Evolutionary conservation across 345 rosid species (phyloP), one percentile per base, ranked within the genome.

Genomic region (Lenwebbia sp.): DNA sequence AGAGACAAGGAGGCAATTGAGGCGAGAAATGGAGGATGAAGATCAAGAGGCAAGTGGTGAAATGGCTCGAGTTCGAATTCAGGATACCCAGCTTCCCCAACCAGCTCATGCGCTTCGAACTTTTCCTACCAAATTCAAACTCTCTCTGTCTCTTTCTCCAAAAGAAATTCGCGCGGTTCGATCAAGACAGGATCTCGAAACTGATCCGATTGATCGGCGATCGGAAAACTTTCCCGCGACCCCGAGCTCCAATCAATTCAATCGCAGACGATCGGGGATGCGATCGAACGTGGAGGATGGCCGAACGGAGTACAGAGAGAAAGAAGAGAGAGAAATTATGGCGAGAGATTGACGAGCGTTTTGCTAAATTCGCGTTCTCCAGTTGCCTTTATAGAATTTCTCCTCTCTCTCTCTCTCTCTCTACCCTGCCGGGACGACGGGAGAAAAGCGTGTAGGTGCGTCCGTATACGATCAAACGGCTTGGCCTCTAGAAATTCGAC

Each of bases 91-190:
- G 91, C 83, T 93, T 92, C 89, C 98, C 94, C 93, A 91, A 96
- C 94, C 98, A 97, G 98, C 95, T 97, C 99, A 97, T 96, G 96
- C 99, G 89, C 89, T 83, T 88, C 90, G 88, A 88, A 87, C 56
- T 86, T 65, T 82, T 87, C 88, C 84, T 83, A 82, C 57, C 47
- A 44, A 84, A 86, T 86, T 82, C 85, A 70, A 53, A 60, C 78
- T 52, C 4, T 26, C 33, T 19, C 37, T 2, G 26, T 17, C 58
- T 25, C 7, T 8, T 19, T 30, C 70, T 85, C 17, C 52, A 14
- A 47, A 56, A 12, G 3, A n/a, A 25, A 11, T 44, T 19, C 55
- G 19, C 53, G 10, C 65, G 81, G 54, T 14, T 33, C 41, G 86
- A 84, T n/a, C 44, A n/a, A 25, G 60, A 56, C 60, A 11, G 60